A percentile compares a stretch with the other conserved stretches of the same genome.
Conservation (phyloP, 1,284 basidiomycete genomes). For the Vanrija sp. region DNA sequence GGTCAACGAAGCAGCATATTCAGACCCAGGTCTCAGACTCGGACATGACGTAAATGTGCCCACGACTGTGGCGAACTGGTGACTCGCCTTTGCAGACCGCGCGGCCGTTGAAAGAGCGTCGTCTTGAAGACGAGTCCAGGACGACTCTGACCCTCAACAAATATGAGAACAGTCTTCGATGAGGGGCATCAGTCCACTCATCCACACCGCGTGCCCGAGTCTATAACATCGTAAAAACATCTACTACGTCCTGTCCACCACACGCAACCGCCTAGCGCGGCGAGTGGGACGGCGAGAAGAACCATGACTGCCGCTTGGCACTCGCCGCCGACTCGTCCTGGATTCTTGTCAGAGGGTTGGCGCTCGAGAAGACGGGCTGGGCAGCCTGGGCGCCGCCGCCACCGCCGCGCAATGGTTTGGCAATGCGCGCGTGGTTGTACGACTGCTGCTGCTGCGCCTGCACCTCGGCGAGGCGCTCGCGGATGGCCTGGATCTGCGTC, state of each 20-base stretch:
- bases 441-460: conserved; percentile 66
- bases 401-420: conserved; percentile 91
- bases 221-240: neutral
- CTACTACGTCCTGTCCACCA: too few species aligned
- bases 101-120: too few species aligned
- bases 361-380: conserved; percentile 6
- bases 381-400: conserved; percentile 58
- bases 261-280: conserved; percentile 6
- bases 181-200: too few species aligned
- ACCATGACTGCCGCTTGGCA: conserved; percentile 20
- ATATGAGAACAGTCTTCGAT: too few species aligned
- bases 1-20: too few species aligned
- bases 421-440: conserved; percentile 64
- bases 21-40: too few species aligned
- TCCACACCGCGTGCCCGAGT: too few species aligned
- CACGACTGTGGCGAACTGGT: too few species aligned
- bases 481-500: conserved; percentile 82
- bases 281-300: conserved; percentile 28
- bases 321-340: conserved; percentile 32
- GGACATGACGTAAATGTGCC: too few species aligned
- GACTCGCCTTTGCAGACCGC: too few species aligned
- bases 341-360: conserved; percentile 38
- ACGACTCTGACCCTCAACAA: too few species aligned
- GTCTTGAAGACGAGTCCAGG: too few species aligned
- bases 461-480: conserved; percentile 87